These are phyloP conservation scores for Phytophthora constricta DNA, from an alignment of 352 stramenopile species.

Conservation along the genomic window DNA sequence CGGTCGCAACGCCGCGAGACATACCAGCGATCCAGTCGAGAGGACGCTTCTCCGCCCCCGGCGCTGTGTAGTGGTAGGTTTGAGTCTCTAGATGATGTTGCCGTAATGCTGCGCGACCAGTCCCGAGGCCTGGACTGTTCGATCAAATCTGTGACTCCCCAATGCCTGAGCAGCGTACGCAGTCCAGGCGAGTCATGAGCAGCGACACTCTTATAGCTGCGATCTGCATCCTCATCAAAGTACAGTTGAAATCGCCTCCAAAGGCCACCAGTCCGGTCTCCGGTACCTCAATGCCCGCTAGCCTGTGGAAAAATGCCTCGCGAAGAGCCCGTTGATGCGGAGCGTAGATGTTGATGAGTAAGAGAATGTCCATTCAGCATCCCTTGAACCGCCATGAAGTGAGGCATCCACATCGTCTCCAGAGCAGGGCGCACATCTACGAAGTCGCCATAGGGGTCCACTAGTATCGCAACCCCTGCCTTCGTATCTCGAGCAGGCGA, in stretches of 20 bases:
- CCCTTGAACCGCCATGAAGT: neutral
- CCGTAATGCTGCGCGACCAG: neutral
- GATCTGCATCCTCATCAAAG: neutral
- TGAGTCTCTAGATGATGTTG: neutral
- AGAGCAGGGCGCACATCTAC: neutral
- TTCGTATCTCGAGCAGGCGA: neutral
- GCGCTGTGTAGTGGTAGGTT: neutral
- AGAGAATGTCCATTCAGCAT: neutral
- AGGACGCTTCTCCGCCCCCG: neutral
- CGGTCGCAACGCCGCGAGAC: neutral
- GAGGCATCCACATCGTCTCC: neutral
- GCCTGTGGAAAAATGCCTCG: neutral
- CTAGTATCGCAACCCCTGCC: neutral
- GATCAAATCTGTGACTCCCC: neutral
- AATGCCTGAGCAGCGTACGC: neutral
- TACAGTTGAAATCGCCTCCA: neutral
- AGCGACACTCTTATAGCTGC: neutral
- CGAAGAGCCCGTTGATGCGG: neutral
- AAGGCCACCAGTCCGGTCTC: neutral
- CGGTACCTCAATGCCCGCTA: neutral
- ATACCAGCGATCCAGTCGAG: conserved; percentile 7
- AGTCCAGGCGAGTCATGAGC: neutral
- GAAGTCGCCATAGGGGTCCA: neutral
- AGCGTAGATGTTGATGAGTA: neutral
- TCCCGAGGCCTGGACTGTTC: too few species aligned